Evolutionary conservation across 2,329 filamentous ascomycete species (phyloP), one percentile per base, ranked within the genome.

Genomic region (Cadophora sp.): DNA sequence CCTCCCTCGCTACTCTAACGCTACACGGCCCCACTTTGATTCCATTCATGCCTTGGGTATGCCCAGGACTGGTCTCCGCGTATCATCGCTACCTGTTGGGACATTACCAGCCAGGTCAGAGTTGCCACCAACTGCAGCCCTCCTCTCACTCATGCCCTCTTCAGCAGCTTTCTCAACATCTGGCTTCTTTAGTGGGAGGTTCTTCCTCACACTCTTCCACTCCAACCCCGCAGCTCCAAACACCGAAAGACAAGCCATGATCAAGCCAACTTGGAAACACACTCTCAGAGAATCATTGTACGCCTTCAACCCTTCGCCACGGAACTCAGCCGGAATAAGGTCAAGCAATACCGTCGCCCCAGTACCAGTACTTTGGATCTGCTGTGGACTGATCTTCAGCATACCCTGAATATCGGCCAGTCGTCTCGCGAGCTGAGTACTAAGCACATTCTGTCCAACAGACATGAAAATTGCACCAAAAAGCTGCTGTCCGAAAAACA

Each of bases 231-330:
- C 73, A 0, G 84, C 81, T 0, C 86, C 89, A 7, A 89, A 39
- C 16, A 90, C 80, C 5, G 82, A 83, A 13, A 89, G 66, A 6
- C 81, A 81, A 0, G 82, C 81, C 74, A 89, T 78, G 7, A 84
- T 83, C 4, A 89, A 79, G 1, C 82, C 83, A 8, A 91, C 85
- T 68, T 86, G 84, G 74, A 90, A 92, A 1, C 84, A 84, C 65
- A 83, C 79, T 1, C 83, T 83, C 50, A 93, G 77, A 0, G 88
- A 81, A 33, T 81, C 76, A 74, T 91, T 92, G 79, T 69, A 56
- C 3, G 59, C 60, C 0, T 71, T 51, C 11, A 86, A 77, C 24
- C 87, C 84, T 1, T 77, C 77, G 1, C 72, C 63, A 1, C 85
- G 74, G 66, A 78, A 80, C 50, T 82, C 66, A 0, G 70, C 47